Base-by-base conservation (phyloP, 768 basidiomycete genomes). In the Pulveroboletus sp. region DNA sequence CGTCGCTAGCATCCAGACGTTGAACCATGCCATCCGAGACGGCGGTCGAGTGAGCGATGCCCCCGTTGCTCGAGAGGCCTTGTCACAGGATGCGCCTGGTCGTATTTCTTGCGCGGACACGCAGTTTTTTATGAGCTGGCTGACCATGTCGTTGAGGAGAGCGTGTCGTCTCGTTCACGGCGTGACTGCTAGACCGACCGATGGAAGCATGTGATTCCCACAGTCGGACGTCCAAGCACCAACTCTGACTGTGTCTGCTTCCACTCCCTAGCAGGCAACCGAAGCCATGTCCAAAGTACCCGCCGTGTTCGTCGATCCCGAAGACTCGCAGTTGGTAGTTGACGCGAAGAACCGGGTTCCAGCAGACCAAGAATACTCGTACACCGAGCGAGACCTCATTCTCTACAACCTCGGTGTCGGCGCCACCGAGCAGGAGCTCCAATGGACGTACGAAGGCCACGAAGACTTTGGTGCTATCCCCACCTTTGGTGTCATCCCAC, bases 401-500 rank as follows among this genome's bases (percentile, higher is more conserved):
- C 74, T 98, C 9, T 99, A 98, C 74, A 97, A 97, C 70, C 76
- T 98, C 32, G 94, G 95, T 33, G 71, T 98, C 50, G 96, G 96
- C 10, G 96, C 94, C 21, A 94, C 86, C 1, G 93, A 87, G 71
- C 81, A 88, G 60, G 93, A 99, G 50, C 78, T 97, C 6, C 82
- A 92, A 56, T 93, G 91, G 86, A 83, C 85, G 10, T 98, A 82
- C 59, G 96, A 99, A 71, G 84, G 85, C 37, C 78, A 92, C 64
- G 91, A 93, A 40, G 77, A 83, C 12, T 99, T 99, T 69, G 67
- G 78, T 49, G 84, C 88, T 1, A 70, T 99, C 32, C 96, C 93
- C 0, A 98, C 94, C 0, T 98, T 96, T 62, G 96, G 93, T 28
- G 93, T 98, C 36, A 79, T 98, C 50, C 95, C 96, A 14, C 93